Evolutionary conservation across 1,284 basidiomycete species (phyloP).

Genomic region (Rhodotorula mucilaginosa): DNA sequence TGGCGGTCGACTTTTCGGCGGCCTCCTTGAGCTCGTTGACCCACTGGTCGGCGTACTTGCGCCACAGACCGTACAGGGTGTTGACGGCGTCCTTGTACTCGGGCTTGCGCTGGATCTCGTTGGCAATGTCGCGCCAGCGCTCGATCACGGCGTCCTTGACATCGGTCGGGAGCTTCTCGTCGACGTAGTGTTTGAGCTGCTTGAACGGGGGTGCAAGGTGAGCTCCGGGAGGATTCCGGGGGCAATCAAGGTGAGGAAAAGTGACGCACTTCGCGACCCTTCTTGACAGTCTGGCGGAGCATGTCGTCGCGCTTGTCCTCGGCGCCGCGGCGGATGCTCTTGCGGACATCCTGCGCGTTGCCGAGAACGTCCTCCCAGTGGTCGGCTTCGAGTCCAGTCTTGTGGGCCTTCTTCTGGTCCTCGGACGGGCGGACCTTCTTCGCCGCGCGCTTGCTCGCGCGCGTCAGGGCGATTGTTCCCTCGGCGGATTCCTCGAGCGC

Average conservation of each 20-base stretch:
- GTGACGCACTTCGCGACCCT: slow-evolving; percentile 20
- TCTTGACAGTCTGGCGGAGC: slow-evolving; percentile 27
- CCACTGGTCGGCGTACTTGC: slow-evolving; percentile 53
- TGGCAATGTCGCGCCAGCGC: slow-evolving; percentile 48
- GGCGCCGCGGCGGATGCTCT: slow-evolving; percentile 20
- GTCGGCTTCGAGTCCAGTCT: slow-evolving; percentile 30
- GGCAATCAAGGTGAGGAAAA: too few relatives aligned
- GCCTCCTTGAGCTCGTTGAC: slow-evolving; percentile 45
- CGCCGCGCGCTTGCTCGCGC: slow-evolving; percentile 44
- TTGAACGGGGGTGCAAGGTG: too few relatives aligned
- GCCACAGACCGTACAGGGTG: slow-evolving; percentile 50
- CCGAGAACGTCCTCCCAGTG: slow-evolving; percentile 28
- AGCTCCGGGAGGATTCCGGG: not conserved
- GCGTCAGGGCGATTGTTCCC: slow-evolving; percentile 29
- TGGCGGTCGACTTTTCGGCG: slow-evolving; percentile 18
- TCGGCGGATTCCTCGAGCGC: slow-evolving; percentile 43
- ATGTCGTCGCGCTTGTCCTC: slow-evolving; percentile 34
- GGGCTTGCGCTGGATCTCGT: slow-evolving; percentile 37
- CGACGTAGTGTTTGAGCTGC: slow-evolving; percentile 47
- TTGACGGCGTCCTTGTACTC: slow-evolving; percentile 51
- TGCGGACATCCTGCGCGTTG: slow-evolving; percentile 24
- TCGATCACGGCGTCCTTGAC: slow-evolving; percentile 52
- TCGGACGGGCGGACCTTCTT: slow-evolving; percentile 36
- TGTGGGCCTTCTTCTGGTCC: slow-evolving; percentile 44
- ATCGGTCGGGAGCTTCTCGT: slow-evolving; percentile 52